These are phyloP conservation scores for Cinchona pubescens DNA, from an alignment of 257 asterid species.

Conservation along the genomic window DNA sequence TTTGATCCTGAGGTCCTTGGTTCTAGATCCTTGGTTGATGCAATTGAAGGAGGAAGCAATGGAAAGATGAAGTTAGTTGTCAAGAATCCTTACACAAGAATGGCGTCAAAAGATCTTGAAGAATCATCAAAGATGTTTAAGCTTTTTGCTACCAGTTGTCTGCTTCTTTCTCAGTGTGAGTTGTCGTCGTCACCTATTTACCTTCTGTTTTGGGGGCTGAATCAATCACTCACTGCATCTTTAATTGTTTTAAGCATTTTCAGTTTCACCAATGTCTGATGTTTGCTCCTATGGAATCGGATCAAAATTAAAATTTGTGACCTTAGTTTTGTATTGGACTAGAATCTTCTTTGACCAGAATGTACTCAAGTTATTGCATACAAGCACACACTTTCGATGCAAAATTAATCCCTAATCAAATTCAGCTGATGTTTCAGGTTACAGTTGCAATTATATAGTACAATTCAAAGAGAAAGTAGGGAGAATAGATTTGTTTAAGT, in stretches of 20 bases:
- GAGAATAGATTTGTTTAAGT: neutral
- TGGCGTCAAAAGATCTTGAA: conserved; percentile 79
- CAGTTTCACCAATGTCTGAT: neutral
- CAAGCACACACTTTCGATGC: neutral
- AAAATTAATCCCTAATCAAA: neutral
- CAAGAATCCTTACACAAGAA: conserved; percentile 82
- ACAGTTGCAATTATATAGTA: neutral
- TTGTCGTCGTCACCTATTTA: conserved; percentile 5
- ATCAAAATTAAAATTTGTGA: neutral
- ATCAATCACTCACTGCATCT: neutral
- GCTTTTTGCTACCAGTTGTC: conserved; percentile 76
- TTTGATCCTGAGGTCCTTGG: conserved; percentile 92
- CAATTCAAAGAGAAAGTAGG: neutral
- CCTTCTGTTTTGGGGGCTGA: neutral
- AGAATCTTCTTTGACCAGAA: neutral
- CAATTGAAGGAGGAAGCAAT: conserved; percentile 58
- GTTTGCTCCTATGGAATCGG: conserved; percentile 1
- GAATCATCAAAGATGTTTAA: conserved; percentile 90
- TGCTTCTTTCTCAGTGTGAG: conserved; percentile 88
- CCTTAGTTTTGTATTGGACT: neutral
- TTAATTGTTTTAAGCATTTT: neutral
- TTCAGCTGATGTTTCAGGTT: neutral
- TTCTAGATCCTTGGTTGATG: conserved; percentile 78
- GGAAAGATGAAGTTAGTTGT: conserved; percentile 66
- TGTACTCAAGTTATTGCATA: neutral